Evolutionary conservation across 306 rosid genomes (phyloP), one percentile per base, ranked within the genome.

Genomic region (Heteromeles arbutifolia): DNA sequence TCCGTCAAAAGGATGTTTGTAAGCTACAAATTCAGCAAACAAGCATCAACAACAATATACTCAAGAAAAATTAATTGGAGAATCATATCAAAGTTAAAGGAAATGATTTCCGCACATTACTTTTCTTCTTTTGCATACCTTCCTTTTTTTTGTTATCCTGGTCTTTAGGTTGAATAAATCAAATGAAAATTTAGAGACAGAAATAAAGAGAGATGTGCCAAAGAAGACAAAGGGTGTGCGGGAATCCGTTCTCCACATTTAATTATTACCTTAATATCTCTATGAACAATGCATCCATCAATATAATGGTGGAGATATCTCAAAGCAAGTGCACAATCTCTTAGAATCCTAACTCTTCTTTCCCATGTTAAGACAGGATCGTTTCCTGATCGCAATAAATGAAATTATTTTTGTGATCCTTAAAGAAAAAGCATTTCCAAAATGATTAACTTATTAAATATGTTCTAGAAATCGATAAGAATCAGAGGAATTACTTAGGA

Each of bases 231-330:
- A 15, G 53, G 53, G 53, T 48, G 53, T 15, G 19, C 53, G 0
- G 53, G 53, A 48, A 48, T 48, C 53, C 2, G 19, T 48, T 48
- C 19, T 15, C 19, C 53, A 15, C 19, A 8, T 11, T 31, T 17
- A 31, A 62, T 62, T 71, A 0, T 53, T 61, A 91, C 97, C 98
- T 94, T 94, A 17, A 94, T 88, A 84, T 94, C 98, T 87, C 98
- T 86, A 72, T 91, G 98, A 54, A 91, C 97, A 70, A 94, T 91
- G 78, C 97, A 91, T 0, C 98, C 97, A 65, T 91, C 96, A 5
- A 84, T 80, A 34, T 82, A 87, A 67, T 78, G 88, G 85, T 94
- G 98, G 65, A 94, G 98, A 82, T 87, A 90, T 72, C 84, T 85
- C 56, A 94, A 82, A 8, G 92, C 98, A 67, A 77, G 86, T 4